phyloP scores from a whole-genome alignment of 345 rosid species.

The Pugionium cornutum region DNA sequence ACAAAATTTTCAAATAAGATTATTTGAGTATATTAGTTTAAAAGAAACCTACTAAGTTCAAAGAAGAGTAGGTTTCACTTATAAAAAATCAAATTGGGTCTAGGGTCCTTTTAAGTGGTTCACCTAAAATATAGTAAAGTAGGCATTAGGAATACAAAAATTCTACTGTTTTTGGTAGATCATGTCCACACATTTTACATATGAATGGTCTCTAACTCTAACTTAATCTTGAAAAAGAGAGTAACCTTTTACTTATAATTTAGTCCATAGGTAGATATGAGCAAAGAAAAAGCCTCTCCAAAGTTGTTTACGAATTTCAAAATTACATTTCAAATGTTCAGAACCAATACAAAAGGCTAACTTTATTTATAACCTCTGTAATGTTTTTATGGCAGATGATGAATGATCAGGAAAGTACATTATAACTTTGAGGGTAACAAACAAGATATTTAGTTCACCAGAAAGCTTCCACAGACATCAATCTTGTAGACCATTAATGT shows the following conservation, averaged over 20 bases:
- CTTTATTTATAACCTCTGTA: constrained; percentile 2
- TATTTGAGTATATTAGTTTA: too few relatives aligned
- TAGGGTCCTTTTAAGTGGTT: constrained; percentile 31
- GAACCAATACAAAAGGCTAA: not conserved
- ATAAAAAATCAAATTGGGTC: not conserved
- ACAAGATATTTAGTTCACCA: too few relatives aligned
- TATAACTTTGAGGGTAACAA: too few relatives aligned
- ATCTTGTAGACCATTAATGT: not conserved
- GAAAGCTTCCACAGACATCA: too few relatives aligned
- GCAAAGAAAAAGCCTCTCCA: not conserved
- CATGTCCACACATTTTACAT: constrained; percentile 8
- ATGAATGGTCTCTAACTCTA: constrained; percentile 5
- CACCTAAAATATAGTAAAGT: constrained; percentile 25
- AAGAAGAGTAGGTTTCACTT: constrained; percentile 25
- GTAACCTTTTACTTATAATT: constrained; percentile 3
- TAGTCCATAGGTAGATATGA: constrained; percentile 1
- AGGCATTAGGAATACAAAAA: not conserved
- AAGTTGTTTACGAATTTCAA: not conserved
- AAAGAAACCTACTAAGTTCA: constrained; percentile 2
- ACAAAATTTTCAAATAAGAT: too few relatives aligned
- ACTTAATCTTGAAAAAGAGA: constrained; percentile 19
- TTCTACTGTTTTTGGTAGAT: constrained; percentile 22
- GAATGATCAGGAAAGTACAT: too few relatives aligned
- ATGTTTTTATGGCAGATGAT: too few relatives aligned
- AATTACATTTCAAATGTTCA: not conserved